Conservation (phyloP, 495 filamentous ascomycete species). For the Terfezia boudieri region DNA sequence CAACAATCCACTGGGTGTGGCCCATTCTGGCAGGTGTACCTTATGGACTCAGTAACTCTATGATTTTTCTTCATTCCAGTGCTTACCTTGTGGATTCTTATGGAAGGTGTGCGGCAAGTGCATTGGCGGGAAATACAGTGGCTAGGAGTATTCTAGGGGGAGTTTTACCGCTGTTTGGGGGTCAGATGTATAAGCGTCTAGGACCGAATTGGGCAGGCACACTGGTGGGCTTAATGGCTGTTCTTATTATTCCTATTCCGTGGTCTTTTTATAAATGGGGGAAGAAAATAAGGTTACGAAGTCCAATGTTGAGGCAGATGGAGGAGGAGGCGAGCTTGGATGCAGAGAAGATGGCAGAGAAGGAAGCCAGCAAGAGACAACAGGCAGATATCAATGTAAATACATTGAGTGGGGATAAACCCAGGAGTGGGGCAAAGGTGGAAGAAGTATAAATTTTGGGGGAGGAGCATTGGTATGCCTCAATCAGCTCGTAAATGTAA, state of each 20-base stretch:
- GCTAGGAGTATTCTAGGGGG: slow-evolving; percentile 45
- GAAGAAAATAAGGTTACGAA: slow-evolving; percentile 40
- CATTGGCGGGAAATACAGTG: slow-evolving; percentile 55
- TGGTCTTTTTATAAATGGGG: slow-evolving; percentile 60
- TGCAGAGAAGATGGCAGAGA: slow-evolving; percentile 24
- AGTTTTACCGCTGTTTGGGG: slow-evolving; percentile 48
- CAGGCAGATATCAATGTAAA: too few relatives aligned
- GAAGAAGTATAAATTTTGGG: too few relatives aligned
- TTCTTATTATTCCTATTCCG: slow-evolving; percentile 52
- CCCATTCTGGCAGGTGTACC: slow-evolving; percentile 57
- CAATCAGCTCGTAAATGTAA: too few relatives aligned
- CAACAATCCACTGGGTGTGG: slow-evolving; percentile 48
- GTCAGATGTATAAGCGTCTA: slow-evolving; percentile 44
- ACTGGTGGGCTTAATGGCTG: slow-evolving; percentile 45
- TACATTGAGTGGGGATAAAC: too few relatives aligned
- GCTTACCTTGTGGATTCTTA: slow-evolving; percentile 63
- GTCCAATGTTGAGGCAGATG: slow-evolving; percentile 43
- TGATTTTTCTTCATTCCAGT: slow-evolving; percentile 55
- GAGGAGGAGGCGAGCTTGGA: slow-evolving; percentile 43
- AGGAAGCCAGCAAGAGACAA: slow-evolving; percentile 15
- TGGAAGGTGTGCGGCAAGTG: slow-evolving; percentile 55
- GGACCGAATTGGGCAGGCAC: slow-evolving; percentile 63
- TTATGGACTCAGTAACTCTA: slow-evolving; percentile 55
- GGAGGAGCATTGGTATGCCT: too few relatives aligned
- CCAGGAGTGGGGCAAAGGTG: too few relatives aligned